Evolutionary conservation across 2,329 filamentous ascomycete genomes (phyloP).

Genomic region (Capronia coronata): DNA sequence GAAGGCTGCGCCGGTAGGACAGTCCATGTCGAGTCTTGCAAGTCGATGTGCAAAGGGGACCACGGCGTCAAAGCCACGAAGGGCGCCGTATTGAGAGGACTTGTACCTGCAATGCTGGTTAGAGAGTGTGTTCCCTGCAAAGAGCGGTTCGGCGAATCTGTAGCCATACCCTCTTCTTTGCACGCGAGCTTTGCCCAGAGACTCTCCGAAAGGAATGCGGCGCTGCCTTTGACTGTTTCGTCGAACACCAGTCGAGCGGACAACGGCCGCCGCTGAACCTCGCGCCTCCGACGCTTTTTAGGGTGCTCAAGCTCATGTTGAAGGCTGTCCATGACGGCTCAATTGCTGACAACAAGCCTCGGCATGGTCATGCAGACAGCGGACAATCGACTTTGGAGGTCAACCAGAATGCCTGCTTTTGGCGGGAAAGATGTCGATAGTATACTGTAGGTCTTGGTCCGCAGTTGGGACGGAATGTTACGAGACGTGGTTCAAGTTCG

Average conservation of each 20-base stretch:
- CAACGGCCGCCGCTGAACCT: conserved; percentile 49
- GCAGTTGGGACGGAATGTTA: too few species aligned
- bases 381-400: background rate
- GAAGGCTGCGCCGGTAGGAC: conserved; percentile 62
- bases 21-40: conserved; percentile 68
- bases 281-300: conserved; percentile 48
- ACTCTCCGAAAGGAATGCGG: conserved; percentile 80
- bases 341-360: background rate
- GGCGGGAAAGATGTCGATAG: too few species aligned
- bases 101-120: conserved; percentile 6
- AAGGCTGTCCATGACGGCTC: conserved; percentile 40
- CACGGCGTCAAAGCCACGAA: conserved; percentile 45
- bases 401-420: background rate
- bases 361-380: conserved; percentile 5
- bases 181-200: conserved; percentile 67
- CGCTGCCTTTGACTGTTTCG: conserved; percentile 74
- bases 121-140: conserved; percentile 12
- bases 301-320: conserved; percentile 40
- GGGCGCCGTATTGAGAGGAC: conserved; percentile 12
- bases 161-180: conserved; percentile 38
- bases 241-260: conserved; percentile 77
- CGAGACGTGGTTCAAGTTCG: background rate
- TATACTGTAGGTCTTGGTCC: too few species aligned
- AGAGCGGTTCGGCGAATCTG: conserved; percentile 7
- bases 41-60: conserved; percentile 37